Evolutionary conservation across 805 yeast genomes (phyloP), one percentile per base, ranked within the genome.

Genomic region (Teunomyces barrocoloradensis): DNA sequence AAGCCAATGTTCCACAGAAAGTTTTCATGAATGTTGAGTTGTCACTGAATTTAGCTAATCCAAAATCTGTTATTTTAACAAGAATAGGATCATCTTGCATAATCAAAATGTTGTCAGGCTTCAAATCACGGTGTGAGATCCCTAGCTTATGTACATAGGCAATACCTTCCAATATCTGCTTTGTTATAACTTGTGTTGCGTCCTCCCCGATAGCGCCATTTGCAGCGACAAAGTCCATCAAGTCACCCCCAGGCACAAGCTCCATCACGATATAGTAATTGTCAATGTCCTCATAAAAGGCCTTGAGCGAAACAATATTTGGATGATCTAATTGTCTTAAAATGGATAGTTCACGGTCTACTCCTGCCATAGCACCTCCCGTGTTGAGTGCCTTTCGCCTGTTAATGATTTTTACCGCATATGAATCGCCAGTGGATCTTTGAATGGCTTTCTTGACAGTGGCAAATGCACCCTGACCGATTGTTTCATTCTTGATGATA

Each of bases 381-480:
- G 85, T 82, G 48, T 83, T 73, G 42, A 92, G 81, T 10, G 76
- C 77, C 58, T 89, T 89, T 47, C 89, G 75, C 57, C 91, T 83
- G 46, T 85, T 83, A 32, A 94, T 91, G 50, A 94, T 89, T 61
- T 94, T 94, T 13, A 89, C 96, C 0, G 99, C 99, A 64, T 73
- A 90, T 4, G 92, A 80, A 54, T 84, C 82, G 11, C 98, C 98
- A 0, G 96, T 82, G 5, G 80, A 67, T 51, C 97, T 78, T 59
- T 90, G 94, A 1, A 91, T 82, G 4, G 95, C 97, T 61, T 89
- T 89, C 55, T 89, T 85, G 25, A 94, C 99, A 1, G 91, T 87
- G 5, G 98, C 98, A 76, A 92, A 92, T 7, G 98, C 98, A n/a
- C 99, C 99, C 57, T 89, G 94, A 0, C 99, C 99, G 1, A 92